Base-by-base conservation (phyloP, 495 filamentous ascomycete species). In the Patellaria atrata region DNA sequence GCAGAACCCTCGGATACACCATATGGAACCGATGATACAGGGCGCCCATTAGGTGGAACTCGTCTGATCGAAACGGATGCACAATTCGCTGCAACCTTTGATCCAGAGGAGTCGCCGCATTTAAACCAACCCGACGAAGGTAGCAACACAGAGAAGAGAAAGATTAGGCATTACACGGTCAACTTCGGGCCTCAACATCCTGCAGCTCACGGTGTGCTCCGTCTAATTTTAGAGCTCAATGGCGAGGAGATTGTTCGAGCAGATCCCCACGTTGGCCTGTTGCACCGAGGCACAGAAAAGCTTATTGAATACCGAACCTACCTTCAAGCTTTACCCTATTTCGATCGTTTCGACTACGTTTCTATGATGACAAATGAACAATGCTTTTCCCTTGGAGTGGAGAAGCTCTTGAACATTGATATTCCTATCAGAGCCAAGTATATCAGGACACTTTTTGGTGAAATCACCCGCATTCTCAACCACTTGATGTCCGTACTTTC, bases 301-400 rank as follows among this genome's bases (percentile, higher is more conserved):
- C 75, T 99, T 64, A 96, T 94, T 58, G 91, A 99, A 67, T 99
- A 99, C 69, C 91, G 89, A 71, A 93, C 85, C 32, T 99, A 99
- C 56, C 74, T 96, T 49, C 91, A 99, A 57, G 91, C 91, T 35
- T 65, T 99, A 53, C 91, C 91, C 21, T 99, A 99, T 64, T 99
- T 99, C 55, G 91, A 99, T 64, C 80, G 91, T 41, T 64, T 99
- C 57, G 91, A 99, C 58, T 99, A 99, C 58, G 87, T 94, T 37
- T 93, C 84, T 56, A 99, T 99, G 91, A 97, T 96, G 89, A 96
- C 89, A 43, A 94, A 94, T 60, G 91, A 99, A 68, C 91, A 99
- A 62, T 94, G 87, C 51, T 99, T 78, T 57, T 72, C 83, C 9
- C 65, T 99, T 35, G 91, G 82, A 22, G 86, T 94, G 34, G 91